phyloP scores from a whole-genome alignment of 192 early-diverging fungal species.

The Coemansia sp. region DNA sequence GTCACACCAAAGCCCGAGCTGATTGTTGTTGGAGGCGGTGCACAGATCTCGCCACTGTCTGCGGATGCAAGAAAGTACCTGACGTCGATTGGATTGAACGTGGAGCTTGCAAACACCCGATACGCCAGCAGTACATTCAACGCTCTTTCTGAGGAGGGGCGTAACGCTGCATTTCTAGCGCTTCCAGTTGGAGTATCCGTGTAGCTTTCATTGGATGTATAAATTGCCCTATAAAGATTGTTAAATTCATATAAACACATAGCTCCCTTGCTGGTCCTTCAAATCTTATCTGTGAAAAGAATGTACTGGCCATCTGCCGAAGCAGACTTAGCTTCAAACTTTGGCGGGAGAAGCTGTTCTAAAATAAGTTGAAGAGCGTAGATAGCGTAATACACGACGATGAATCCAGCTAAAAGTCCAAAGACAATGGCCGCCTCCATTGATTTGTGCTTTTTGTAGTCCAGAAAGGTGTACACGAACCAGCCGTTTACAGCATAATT shows the following conservation, averaged over 20 bases:
- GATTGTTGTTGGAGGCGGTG: constrained; percentile 50
- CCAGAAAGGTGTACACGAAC: constrained; percentile 45
- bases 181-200: constrained; percentile 38
- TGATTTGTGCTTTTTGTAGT: constrained; percentile 31
- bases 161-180: constrained; percentile 42
- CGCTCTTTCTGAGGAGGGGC: constrained; percentile 44
- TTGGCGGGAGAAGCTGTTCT: constrained; percentile 27
- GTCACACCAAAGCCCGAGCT: constrained; percentile 52
- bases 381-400: constrained; percentile 32
- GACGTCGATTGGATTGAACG: constrained; percentile 43
- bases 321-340: not conserved
- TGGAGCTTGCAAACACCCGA: constrained; percentile 43
- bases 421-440: constrained; percentile 13
- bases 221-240: too few relatives aligned
- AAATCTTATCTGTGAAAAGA: not conserved
- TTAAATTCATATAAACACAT: not conserved
- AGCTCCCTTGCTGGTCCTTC: not conserved
- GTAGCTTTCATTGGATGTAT: constrained; percentile 7
- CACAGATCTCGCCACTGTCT: constrained; percentile 26
- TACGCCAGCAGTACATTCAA: constrained; percentile 47
- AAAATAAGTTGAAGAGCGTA: constrained; percentile 27
- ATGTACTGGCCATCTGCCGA: not conserved
- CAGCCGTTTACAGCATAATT: constrained; percentile 40
- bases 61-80: constrained; percentile 27
- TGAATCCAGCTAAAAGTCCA: constrained; percentile 24